Base-by-base conservation (phyloP, 2,329 filamentous ascomycete species). In the Botryotinia narcissicola region DNA sequence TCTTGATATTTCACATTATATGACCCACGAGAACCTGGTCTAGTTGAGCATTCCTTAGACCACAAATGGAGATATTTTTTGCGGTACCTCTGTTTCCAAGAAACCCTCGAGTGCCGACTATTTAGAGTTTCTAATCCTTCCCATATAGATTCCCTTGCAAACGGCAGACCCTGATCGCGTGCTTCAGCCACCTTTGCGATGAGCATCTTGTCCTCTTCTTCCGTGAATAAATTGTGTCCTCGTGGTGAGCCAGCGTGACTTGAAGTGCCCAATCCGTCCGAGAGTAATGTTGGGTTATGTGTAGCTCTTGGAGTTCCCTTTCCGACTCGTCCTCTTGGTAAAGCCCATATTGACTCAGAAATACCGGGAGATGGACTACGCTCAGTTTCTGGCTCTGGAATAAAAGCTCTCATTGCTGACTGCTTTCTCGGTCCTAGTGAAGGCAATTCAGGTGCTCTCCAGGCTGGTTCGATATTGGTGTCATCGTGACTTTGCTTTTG, bases 261-360 rank as follows among this genome's bases (percentile, higher is more conserved):
- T 63, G 44, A 48, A 73, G 37, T 74, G 69, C 22, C 67, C 63
- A 67, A 25, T 25, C 25, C 20, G 51, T 70, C 71, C 40, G 37
- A 73, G 54, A 8, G 72, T 60, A 7, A 57, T 46, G 60, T 57
- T 57, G 66, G 35, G 46, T 69, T 68, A 18, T 20, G 4, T n/a
- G 22, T 2, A n/a, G n/a, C 51, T 70, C n/a, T 60, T 40, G 46
- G 37, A 29, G n/a, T 42, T 64, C 57, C 62, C 8, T 61, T 71
- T 61, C 32, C 62, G 37, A 74, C 71, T 22, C 73, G 75, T 42
- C 57, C 48, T 71, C 51, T 59, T 59, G 70, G 60, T 59, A 76
- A 75, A 18, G 80, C 80, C 80, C 80, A 81, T 42, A 81, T 70
- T n/a, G 80, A 81, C 29, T 54, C 40, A 29, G 67, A 68, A 14